A percentile compares a stretch with the other conserved stretches of the same genome.
phyloP scores from a whole-genome alignment of 2,329 filamentous ascomycete genomes.

The Trichoderma citrinoviride region DNA sequence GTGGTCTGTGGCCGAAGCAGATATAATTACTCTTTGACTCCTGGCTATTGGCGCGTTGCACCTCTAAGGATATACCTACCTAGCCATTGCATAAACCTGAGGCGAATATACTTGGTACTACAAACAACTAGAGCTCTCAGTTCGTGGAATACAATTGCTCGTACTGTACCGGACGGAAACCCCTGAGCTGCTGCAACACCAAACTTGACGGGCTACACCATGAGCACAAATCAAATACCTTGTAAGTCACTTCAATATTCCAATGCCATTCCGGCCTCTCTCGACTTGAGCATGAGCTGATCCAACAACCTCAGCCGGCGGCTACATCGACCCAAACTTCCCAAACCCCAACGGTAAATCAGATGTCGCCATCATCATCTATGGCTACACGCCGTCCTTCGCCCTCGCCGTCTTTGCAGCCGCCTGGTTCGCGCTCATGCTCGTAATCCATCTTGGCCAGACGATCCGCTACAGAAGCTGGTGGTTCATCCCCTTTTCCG shows the following conservation, averaged over 20 bases:
- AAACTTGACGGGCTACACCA: neutral
- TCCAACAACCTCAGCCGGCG: constrained; percentile 19
- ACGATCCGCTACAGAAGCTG: constrained; percentile 40
- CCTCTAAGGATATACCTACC: no score
- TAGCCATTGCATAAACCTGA: no score
- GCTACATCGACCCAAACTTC: constrained; percentile 53
- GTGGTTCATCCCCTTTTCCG: constrained; percentile 47
- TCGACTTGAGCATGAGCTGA: neutral
- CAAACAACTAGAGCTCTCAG: no score
- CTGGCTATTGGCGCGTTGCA: no score
- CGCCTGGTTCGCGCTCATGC: constrained; percentile 43
- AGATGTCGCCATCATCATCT: constrained; percentile 50
- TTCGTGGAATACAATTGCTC: no score
- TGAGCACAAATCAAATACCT: neutral
- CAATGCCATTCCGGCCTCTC: neutral
- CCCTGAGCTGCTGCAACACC: neutral
- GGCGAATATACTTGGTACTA: no score
- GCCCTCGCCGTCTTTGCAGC: constrained; percentile 43
- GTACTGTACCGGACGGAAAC: no score
- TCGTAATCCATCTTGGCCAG: constrained; percentile 39
- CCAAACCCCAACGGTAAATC: constrained; percentile 46
- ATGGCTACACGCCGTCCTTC: constrained; percentile 50
- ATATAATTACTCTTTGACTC: no score
- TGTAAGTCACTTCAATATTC: neutral
- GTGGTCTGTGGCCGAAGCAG: no score